Evolutionary conservation across 23 red algal species (phyloP).

Genomic region (Porphyridium purpureum): DNA sequence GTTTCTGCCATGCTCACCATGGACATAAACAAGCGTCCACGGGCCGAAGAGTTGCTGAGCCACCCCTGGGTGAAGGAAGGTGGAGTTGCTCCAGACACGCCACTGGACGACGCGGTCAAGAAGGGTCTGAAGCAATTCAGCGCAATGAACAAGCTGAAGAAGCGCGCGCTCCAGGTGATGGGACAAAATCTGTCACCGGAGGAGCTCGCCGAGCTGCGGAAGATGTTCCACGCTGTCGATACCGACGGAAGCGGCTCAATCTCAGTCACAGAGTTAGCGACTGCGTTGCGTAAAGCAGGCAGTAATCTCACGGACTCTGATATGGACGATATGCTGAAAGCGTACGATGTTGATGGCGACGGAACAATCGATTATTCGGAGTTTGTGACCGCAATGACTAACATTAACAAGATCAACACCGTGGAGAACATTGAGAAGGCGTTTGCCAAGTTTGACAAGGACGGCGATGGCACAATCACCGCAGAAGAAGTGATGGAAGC

Average conservation of each 20-base stretch:
- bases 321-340: not conserved
- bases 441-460: slow-evolving; percentile 6
- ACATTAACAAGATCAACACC: not conserved
- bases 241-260: not conserved
- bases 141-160: slow-evolving; percentile 1
- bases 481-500: slow-evolving; percentile 15
- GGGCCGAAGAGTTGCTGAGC: slow-evolving; percentile 2
- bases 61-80: not conserved
- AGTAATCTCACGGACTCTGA: not conserved
- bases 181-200: not conserved
- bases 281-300: not conserved
- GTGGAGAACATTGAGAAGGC: slow-evolving; percentile 7
- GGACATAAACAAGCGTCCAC: not conserved
- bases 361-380: not conserved
- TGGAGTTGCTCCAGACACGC: not conserved
- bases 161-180: not conserved
- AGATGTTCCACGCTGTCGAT: not conserved
- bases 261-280: not conserved
- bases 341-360: not conserved
- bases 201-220: not conserved
- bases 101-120: not conserved
- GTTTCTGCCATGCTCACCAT: not conserved
- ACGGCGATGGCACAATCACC: slow-evolving; percentile 5
- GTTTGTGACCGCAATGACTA: not conserved
- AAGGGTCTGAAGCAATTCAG: not conserved